Base-by-base conservation (phyloP, 495 filamentous ascomycete species). In the Usnea hakonensis region DNA sequence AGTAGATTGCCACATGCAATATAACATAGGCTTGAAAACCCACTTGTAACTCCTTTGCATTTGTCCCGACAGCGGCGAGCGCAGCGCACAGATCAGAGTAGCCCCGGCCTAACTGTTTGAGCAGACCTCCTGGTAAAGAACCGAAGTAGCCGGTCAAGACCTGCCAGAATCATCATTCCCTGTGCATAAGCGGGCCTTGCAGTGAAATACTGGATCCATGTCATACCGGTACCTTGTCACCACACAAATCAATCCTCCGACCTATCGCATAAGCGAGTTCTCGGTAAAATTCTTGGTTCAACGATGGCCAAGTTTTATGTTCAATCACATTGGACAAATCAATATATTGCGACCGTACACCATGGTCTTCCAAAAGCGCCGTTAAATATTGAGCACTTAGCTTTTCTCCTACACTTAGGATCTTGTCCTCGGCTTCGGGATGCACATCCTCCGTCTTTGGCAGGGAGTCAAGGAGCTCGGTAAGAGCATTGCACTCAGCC, bases 321-420 rank as follows among this genome's bases (percentile, higher is more conserved):
- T 85, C 81, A 66, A 95, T 75, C 33, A 90, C 75, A 67, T 95
- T 88, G 23, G 87, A 84, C 43, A 96, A 74, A 72, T 96, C 91
- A 48, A 97, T 85, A 71, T 90, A 97, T 70, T 91, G 85, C 23
- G 94, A 89, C 50, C 88, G 82, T 3, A 94, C 83, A 38, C 89
- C 85, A 36, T 80, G 79, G 64, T 95, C 90, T 71, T 87, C 82
- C 48, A 97, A 75, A 54, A 95, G 68, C 16, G 87, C 85, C 13
- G 91, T 83, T 85, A 99, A 88, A 68, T 94, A 90, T 30, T 85
- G 80, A 74, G 91, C 96, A 72, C 89, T 90, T 35, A 99, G 76
- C 73, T 96, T 97, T 77, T 99, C 94, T 23, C 94, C 94, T 52
- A 90, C 88, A 70, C 90, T 90, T 43, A 97, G 84, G 21, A 99